A percentile compares a stretch with the other conserved stretches of the same genome.
Conservation (phyloP, 805 yeast genomes). For the Candida ponderosae region DNA sequence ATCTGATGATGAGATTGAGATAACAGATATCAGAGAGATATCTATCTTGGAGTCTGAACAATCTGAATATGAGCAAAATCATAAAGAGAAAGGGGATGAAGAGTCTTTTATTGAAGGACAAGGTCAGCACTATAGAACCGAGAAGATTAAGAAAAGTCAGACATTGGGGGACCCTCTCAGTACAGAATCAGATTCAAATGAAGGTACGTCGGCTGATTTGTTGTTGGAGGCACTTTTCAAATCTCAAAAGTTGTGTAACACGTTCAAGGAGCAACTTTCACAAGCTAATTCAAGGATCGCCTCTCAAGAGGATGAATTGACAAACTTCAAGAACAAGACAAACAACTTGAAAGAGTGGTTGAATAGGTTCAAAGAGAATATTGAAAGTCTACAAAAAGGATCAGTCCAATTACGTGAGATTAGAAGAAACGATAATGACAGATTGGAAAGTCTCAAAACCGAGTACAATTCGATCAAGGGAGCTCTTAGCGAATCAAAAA, state of each 20-base stretch:
- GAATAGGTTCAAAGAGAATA: constrained; percentile 13
- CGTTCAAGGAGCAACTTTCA: constrained; percentile 24
- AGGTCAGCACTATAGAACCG: not conserved
- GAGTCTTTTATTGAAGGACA: constrained; percentile 1
- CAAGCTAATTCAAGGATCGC: constrained; percentile 19
- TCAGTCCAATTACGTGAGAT: constrained; percentile 15
- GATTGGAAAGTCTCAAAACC: constrained; percentile 15
- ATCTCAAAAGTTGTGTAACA: constrained; percentile 28
- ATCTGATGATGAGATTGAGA: constrained; percentile 28
- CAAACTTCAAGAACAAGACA: constrained; percentile 14
- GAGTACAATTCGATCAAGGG: constrained; percentile 13
- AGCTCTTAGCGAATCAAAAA: constrained; percentile 13
- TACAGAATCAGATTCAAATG: no score
- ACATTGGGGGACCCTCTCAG: constrained; percentile 1
- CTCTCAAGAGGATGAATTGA: constrained; percentile 18
- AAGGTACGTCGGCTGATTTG: constrained; percentile 26
- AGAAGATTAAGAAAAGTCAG: not conserved
- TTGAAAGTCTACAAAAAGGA: constrained; percentile 16
- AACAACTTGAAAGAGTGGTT: constrained; percentile 15
- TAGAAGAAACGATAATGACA: constrained; percentile 15
- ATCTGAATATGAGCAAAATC: not conserved
- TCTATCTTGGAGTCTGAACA: constrained; percentile 9
- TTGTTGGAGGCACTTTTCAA: constrained; percentile 30
- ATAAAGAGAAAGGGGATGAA: not conserved
- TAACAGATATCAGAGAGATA: constrained; percentile 31